A percentile compares a stretch with the other conserved stretches of the same genome.
Evolutionary conservation across 2,329 filamentous ascomycete genomes (phyloP).

Genomic region (Alternaria metachromatica): DNA sequence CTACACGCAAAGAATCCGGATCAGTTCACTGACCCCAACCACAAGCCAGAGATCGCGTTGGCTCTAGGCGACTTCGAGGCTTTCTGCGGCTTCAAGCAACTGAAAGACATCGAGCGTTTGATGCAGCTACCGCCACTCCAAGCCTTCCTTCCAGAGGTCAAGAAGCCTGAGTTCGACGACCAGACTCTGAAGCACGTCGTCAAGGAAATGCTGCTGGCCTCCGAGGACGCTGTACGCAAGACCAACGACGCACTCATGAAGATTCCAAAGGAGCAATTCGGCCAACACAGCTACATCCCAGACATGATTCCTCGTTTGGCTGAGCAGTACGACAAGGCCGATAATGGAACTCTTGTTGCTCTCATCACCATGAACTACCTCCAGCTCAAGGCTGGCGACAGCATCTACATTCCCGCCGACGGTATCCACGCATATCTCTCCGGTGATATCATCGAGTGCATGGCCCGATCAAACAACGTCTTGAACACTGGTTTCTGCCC

Average conservation of each 20-base stretch:
- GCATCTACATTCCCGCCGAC: slow-evolving; percentile 74
- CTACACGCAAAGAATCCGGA: slow-evolving; percentile 70
- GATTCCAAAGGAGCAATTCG: slow-evolving; percentile 58
- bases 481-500: slow-evolving; percentile 79
- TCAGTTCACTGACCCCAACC: slow-evolving; percentile 74
- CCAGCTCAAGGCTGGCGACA: slow-evolving; percentile 68
- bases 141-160: slow-evolving; percentile 57
- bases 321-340: slow-evolving; percentile 67
- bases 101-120: slow-evolving; percentile 64
- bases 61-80: slow-evolving; percentile 75
- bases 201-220: slow-evolving; percentile 61
- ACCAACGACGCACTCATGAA: slow-evolving; percentile 61
- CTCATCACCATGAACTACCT: slow-evolving; percentile 78
- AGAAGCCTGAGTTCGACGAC: slow-evolving; percentile 60
- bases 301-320: slow-evolving; percentile 70
- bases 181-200: slow-evolving; percentile 65
- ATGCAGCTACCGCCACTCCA: slow-evolving; percentile 64
- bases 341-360: slow-evolving; percentile 73
- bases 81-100: slow-evolving; percentile 76
- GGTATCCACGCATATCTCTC: slow-evolving; percentile 76
- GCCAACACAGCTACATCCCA: slow-evolving; percentile 64
- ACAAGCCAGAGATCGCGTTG: slow-evolving; percentile 81
- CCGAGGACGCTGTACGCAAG: slow-evolving; percentile 59
- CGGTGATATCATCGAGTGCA: slow-evolving; percentile 79
- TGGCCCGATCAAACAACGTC: slow-evolving; percentile 78